A percentile compares a stretch with the other conserved stretches of the same genome.
Conservation (phyloP, 495 filamentous ascomycete species). For the Podospora comata region DNA sequence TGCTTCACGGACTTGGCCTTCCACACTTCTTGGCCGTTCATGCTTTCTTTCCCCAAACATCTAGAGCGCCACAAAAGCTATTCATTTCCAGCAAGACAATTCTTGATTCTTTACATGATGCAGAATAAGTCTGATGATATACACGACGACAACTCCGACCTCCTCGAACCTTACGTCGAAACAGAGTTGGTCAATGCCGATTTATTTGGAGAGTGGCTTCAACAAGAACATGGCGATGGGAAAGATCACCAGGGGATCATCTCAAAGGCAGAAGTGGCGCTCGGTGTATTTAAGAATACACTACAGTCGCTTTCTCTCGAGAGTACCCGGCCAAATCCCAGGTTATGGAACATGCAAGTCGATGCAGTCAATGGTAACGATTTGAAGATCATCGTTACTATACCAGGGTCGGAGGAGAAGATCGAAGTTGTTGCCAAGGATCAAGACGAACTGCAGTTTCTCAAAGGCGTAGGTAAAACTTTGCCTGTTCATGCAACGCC, state of each 20-base stretch:
- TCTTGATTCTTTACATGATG: background rate
- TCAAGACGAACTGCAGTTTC: constrained; percentile 6
- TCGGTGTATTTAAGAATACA: constrained; percentile 9
- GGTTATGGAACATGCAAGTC: background rate
- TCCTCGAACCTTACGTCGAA: background rate
- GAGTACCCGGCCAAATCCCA: background rate
- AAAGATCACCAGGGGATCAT: constrained; percentile 12
- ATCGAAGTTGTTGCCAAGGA: constrained; percentile 16
- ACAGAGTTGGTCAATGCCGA: constrained; percentile 16
- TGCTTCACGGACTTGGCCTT: background rate
- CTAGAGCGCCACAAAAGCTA: background rate
- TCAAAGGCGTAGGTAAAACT: constrained; percentile 20
- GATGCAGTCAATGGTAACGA: constrained; percentile 5
- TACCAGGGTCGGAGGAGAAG: background rate
- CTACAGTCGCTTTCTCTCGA: background rate
- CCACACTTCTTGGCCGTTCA: background rate
- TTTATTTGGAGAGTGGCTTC: constrained; percentile 19
- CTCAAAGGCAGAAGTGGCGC: background rate
- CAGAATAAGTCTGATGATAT: background rate
- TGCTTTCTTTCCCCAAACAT: background rate
- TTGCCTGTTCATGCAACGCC: background rate
- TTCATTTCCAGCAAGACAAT: background rate
- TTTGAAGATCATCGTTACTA: constrained; percentile 1
- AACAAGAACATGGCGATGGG: background rate
- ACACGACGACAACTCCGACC: background rate